These are phyloP conservation scores for Aristolochia californica DNA, from an alignment of 164 flowering plant species.

Conservation along the genomic window DNA sequence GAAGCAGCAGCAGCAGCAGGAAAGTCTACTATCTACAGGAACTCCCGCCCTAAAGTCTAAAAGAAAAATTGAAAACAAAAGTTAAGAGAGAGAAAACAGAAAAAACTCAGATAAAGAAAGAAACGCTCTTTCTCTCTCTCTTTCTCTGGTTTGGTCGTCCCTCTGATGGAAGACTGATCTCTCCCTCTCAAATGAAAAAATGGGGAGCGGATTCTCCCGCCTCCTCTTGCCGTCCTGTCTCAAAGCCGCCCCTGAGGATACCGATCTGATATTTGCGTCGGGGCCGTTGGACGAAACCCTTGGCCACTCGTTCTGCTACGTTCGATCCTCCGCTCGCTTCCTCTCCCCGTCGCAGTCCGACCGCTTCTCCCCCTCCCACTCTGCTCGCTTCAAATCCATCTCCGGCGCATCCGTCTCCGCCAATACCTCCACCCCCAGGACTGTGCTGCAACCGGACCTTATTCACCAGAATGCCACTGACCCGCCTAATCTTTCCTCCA, in stretches of 20 bases:
- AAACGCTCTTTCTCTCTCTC: not conserved
- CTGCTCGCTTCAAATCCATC: constrained; percentile 72
- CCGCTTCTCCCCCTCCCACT: constrained; percentile 28
- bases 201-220: constrained; percentile 28
- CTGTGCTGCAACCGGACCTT: constrained; percentile 48
- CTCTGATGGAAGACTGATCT: too few relatives aligned
- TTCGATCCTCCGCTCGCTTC: constrained; percentile 66
- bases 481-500: not conserved
- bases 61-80: not conserved
- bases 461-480: constrained; percentile 24
- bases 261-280: constrained; percentile 34
- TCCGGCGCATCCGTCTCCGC: constrained; percentile 97
- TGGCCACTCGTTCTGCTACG: constrained; percentile 97
- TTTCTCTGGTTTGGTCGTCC: not conserved
- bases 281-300: constrained; percentile 88
- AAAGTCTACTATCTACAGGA: too few relatives aligned
- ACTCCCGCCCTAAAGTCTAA: not conserved
- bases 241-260: constrained; percentile 9
- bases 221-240: constrained; percentile 14
- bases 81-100: not conserved
- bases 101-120: too few relatives aligned
- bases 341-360: constrained; percentile 64
- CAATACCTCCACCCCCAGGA: constrained; percentile 63
- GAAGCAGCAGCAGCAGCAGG: too few relatives aligned
- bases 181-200: constrained; percentile 12